Evolutionary conservation across 108 stramenopile species (phyloP).

Genomic region (Cylindrotheca closterium): DNA sequence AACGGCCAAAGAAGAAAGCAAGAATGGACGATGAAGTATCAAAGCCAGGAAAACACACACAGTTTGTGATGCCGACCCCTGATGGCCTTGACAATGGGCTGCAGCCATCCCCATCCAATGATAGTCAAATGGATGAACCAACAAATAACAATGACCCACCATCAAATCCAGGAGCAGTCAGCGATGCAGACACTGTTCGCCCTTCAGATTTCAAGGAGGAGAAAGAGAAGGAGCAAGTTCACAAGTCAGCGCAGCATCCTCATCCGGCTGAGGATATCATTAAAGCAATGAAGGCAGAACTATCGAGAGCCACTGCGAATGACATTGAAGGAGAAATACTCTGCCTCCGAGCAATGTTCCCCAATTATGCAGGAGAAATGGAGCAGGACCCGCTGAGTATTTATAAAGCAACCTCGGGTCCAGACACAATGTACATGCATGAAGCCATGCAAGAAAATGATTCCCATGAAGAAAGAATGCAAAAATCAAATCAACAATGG

Average conservation of each 20-base stretch:
- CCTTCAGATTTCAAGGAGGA: too few species aligned
- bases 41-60: too few species aligned
- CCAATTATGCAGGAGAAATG: not conserved
- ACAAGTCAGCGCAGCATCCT: too few species aligned
- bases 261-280: not conserved
- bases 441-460: conserved; percentile 1
- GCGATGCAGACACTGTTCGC: too few species aligned
- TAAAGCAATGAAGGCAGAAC: conserved; percentile 2
- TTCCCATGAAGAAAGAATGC: not conserved
- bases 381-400: not conserved
- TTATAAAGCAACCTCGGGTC: conserved; percentile 15
- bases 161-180: too few species aligned
- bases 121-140: too few species aligned
- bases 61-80: too few species aligned
- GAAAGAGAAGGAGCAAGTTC: too few species aligned
- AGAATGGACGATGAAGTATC: not conserved
- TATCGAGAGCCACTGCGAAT: not conserved
- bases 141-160: too few species aligned
- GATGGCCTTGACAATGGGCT: too few species aligned
- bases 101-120: too few species aligned
- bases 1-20: not conserved
- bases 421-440: conserved; percentile 36
- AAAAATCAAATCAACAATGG: not conserved
- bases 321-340: not conserved
- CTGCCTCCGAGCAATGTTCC: conserved; percentile 2